Conservation (phyloP, 768 basidiomycete species). For the Lactarius vividus region DNA sequence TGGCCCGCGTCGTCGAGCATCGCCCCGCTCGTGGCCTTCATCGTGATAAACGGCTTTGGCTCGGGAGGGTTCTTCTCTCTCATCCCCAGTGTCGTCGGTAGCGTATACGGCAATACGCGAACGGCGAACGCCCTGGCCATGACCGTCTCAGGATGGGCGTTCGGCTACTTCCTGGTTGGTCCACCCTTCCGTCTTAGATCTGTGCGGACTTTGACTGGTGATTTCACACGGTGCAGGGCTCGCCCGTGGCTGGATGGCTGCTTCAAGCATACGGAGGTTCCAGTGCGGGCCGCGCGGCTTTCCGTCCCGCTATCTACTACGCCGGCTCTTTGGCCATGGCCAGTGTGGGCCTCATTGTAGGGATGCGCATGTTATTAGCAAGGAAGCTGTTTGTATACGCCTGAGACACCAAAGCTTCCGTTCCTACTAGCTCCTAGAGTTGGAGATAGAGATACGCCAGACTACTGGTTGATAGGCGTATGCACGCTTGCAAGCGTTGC, state of each 20-base stretch:
- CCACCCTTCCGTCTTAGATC: background rate
- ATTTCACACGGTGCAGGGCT: constrained; percentile 27
- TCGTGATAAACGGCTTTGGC: constrained; percentile 33
- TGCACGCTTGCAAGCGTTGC: too few species aligned
- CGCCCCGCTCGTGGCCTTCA: constrained; percentile 31
- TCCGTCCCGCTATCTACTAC: constrained; percentile 36
- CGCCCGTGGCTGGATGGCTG: constrained; percentile 34
- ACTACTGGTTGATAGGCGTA: background rate
- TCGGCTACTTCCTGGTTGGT: constrained; percentile 35
- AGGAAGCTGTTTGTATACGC: background rate
- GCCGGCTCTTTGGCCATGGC: constrained; percentile 33
- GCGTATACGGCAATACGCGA: constrained; percentile 34
- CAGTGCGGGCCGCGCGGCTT: constrained; percentile 29
- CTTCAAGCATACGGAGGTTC: constrained; percentile 32
- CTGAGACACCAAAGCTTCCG: background rate
- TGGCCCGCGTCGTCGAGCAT: constrained; percentile 28
- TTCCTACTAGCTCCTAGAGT: background rate
- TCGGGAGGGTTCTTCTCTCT: constrained; percentile 38
- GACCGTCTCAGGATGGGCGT: constrained; percentile 35
- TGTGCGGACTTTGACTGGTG: background rate
- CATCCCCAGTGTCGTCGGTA: constrained; percentile 35
- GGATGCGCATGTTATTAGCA: constrained; percentile 15
- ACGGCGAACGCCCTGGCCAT: constrained; percentile 37
- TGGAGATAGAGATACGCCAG: background rate
- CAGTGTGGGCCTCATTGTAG: constrained; percentile 28